These are phyloP conservation scores for Parasarocladium wereldwijsianum DNA, from an alignment of 2,329 filamentous ascomycete genomes.

Conservation along the genomic window DNA sequence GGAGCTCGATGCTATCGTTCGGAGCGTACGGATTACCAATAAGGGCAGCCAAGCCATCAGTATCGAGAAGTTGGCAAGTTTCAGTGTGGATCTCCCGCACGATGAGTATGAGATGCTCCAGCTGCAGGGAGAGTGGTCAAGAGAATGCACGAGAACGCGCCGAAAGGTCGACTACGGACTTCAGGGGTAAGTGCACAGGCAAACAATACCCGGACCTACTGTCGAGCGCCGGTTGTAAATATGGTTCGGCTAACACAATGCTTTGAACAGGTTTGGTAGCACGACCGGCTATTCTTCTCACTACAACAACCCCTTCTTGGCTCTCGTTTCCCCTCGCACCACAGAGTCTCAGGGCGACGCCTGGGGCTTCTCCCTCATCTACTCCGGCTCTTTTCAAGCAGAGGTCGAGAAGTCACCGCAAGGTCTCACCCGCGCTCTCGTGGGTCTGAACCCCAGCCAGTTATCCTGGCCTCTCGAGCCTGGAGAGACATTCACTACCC, in stretches of 20 bases:
- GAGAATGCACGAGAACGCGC: constrained; percentile 39
- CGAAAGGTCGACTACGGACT: constrained; percentile 40
- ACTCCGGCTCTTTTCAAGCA: constrained; percentile 46
- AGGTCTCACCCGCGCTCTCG: constrained; percentile 41
- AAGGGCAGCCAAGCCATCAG: constrained; percentile 35
- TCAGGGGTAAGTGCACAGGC: constrained; percentile 27
- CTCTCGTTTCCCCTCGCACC: constrained; percentile 37
- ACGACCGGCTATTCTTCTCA: constrained; percentile 48
- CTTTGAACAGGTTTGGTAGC: constrained; percentile 38
- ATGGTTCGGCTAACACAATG: not conserved
- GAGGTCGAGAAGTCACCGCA: constrained; percentile 49
- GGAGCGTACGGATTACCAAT: constrained; percentile 48
- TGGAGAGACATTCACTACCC: constrained; percentile 42
- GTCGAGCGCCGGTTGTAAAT: not conserved
- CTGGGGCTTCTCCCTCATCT: constrained; percentile 51
- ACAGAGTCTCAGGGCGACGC: constrained; percentile 47
- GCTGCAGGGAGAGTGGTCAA: constrained; percentile 46
- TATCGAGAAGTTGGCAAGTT: constrained; percentile 42
- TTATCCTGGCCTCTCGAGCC: constrained; percentile 41
- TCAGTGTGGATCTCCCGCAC: constrained; percentile 46
- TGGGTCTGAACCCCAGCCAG: constrained; percentile 47
- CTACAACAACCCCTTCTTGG: constrained; percentile 49
- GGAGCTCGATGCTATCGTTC: constrained; percentile 41
- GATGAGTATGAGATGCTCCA: constrained; percentile 48
- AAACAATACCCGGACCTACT: not conserved